Evolutionary conservation across 202 grass and related monocot species (phyloP), one percentile per base, ranked within the genome.

Genomic region (Bolboschoenoplectus hybrid): DNA sequence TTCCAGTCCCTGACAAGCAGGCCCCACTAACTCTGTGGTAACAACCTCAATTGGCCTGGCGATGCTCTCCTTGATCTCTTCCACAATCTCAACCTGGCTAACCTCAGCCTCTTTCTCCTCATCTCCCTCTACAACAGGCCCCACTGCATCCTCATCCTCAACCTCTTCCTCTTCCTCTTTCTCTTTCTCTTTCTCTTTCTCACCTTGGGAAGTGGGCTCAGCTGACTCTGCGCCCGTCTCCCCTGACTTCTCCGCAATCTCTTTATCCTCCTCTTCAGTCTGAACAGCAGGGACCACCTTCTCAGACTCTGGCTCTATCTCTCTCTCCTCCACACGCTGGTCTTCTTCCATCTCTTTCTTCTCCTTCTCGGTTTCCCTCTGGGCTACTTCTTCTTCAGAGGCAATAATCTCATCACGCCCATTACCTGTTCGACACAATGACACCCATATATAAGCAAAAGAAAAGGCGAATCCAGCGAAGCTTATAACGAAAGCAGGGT

Each of bases 101-200:
- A 86, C 78, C 85, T 87, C 92, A 0, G 85, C 61, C 70, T 89
- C 88, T 80, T 92, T 87, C 85, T 81, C 84, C 74, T 60, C 63
- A 73, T 90, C 88, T 9, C 64, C 90, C 70, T 82, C 46, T 63
- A 88, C 75, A 32, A 90, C 69, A 26, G 89, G 85, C 72, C 84
- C 81, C 56, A 87, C 76, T 56, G 36, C 86, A 61, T 88, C 90
- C 80, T 89, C 74, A 63, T 78, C 87, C 32, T 69, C 81, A 34
- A 60, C 80, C 63, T 67, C 75, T 41, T 80, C 80, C 63, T 67
- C 75, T 41, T 80, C 2, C 36, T 69, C 80, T 52, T 34, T 50
- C 79, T 62, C 61, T 9, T 62, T 5, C 80, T 66, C 45, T 50
- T 67, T 38, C 55, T 83, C 81, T 66, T 70, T 55, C 64, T 84